Percentiles rank a stretch among this genome's conserved stretches.
phyloP scores from a whole-genome alignment of 192 early-diverging fungal genomes.

The Kickxella alabastrina region DNA sequence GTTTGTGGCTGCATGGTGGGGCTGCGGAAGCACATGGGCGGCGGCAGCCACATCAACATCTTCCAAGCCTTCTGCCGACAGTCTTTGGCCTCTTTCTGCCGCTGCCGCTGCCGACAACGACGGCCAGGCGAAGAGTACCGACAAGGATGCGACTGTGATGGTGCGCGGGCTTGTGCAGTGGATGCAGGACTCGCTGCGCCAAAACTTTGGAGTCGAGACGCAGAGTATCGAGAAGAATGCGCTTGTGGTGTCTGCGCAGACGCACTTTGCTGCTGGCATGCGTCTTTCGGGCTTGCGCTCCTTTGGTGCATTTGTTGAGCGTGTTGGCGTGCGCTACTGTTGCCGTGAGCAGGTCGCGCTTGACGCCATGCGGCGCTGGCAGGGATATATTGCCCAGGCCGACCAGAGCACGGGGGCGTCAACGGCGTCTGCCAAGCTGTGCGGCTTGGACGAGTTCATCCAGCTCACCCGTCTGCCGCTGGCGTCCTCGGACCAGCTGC shows the following conservation, averaged over 20 bases:
- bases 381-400: conserved; percentile 7
- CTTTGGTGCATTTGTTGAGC: conserved; percentile 19
- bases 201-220: conserved; percentile 3
- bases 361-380: conserved; percentile 37
- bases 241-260: neutral
- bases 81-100: neutral
- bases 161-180: conserved; percentile 1
- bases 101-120: neutral
- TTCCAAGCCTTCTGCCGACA: neutral
- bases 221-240: neutral
- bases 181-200: conserved; percentile 6
- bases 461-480: conserved; percentile 10
- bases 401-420: neutral
- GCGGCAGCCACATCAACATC: neutral
- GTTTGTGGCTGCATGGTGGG: conserved; percentile 52
- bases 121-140: neutral
- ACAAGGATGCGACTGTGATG: neutral
- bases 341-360: conserved; percentile 7
- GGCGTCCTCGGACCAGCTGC: too few species aligned
- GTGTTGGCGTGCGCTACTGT: conserved; percentile 43
- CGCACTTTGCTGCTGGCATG: conserved; percentile 3
- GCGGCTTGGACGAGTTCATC: conserved; percentile 14
- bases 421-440: neutral
- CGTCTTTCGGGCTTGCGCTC: conserved; percentile 3
- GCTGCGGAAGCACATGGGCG: conserved; percentile 1